Percentiles rank a stretch among this genome's conserved stretches.
These are phyloP conservation scores for Thielaviopsis populi DNA, from an alignment of 2,329 filamentous ascomycete genomes.

Conservation along the genomic window DNA sequence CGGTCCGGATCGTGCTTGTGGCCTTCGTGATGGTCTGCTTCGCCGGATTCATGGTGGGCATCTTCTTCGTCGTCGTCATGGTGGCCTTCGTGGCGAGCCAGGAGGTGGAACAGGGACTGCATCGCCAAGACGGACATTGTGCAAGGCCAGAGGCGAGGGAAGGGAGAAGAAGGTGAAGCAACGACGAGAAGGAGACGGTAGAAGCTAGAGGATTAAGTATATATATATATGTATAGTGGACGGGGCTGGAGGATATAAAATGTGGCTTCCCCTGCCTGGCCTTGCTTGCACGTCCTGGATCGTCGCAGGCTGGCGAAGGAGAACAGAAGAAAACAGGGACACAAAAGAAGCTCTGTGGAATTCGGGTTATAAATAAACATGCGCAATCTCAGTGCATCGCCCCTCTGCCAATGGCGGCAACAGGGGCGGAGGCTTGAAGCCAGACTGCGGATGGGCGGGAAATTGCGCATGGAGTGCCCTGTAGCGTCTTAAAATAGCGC, in stretches of 20 bases:
- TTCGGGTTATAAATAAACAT: not conserved
- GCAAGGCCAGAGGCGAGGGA: not conserved
- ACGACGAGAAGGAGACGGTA: not conserved
- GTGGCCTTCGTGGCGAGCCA: constrained; percentile 15
- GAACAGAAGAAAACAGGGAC: constrained; percentile 1
- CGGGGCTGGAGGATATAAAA: not conserved
- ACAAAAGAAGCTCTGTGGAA: not conserved
- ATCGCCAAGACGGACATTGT: not conserved
- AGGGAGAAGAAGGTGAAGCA: not conserved
- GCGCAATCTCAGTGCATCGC: not conserved
- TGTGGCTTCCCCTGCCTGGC: not conserved
- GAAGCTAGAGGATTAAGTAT: not conserved
- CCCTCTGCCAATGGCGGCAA: not conserved
- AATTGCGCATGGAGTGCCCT: not conserved
- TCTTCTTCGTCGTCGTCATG: constrained; percentile 13
- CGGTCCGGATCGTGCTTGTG: constrained; percentile 11
- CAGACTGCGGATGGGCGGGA: not conserved
- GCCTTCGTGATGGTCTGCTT: not conserved
- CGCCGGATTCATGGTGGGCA: not conserved
- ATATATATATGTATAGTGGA: not conserved
- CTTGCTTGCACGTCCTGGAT: not conserved
- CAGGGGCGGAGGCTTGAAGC: not conserved
- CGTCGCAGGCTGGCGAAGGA: constrained; percentile 5
- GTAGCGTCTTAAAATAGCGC: not conserved
- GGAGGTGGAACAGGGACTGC: not conserved